Evolutionary conservation across 192 early-diverging fungal species (phyloP).

Genomic region (Podila minutissima): DNA sequence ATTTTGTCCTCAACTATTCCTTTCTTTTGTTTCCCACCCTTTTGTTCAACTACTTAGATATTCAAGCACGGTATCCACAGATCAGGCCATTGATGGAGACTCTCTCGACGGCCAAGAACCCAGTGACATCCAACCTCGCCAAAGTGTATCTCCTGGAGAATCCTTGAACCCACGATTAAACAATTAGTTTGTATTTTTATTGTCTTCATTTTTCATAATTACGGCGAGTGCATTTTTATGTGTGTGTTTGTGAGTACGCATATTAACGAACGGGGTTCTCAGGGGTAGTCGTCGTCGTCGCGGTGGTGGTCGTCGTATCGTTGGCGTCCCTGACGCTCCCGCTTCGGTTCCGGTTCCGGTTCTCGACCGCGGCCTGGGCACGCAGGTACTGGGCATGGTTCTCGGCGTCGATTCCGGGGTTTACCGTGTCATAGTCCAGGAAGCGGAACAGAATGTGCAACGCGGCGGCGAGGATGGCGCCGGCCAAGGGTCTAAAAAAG

Average conservation of each 20-base stretch:
- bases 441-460: constrained; percentile 42
- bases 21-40: no score
- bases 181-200: no score
- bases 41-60: no score
- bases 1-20: no score
- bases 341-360: background rate
- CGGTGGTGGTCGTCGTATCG: background rate
- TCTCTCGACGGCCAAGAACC: no score
- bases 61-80: no score
- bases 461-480: constrained; percentile 24
- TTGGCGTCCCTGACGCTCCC: background rate
- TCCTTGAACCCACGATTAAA: no score
- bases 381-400: constrained; percentile 28
- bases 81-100: no score
- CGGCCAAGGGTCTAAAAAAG: constrained; percentile 22
- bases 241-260: constrained; percentile 38
- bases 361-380: constrained; percentile 13
- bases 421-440: constrained; percentile 31
- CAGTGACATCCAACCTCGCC: no score
- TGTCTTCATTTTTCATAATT: no score
- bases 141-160: no score
- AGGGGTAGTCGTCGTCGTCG: background rate
- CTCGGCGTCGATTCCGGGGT: constrained; percentile 33
- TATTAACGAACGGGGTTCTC: no score
- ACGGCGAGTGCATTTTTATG: constrained; percentile 15